Percentiles rank a stretch among this genome's conserved stretches.
phyloP scores from a whole-genome alignment of 2,329 filamentous ascomycete species.

The Trichoderma semiorbis region DNA sequence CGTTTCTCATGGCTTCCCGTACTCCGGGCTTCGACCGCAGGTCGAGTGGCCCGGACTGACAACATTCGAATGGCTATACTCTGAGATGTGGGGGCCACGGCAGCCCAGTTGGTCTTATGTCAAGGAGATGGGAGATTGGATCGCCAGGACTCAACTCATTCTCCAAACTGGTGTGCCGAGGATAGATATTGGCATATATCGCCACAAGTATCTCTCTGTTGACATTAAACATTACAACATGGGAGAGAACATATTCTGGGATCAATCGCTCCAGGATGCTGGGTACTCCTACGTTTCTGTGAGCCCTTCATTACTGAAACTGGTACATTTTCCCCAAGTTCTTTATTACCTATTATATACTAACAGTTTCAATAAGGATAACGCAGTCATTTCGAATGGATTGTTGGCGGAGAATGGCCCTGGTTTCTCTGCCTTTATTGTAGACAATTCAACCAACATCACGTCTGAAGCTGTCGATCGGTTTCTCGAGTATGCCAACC shows the following conservation, averaged over 20 bases:
- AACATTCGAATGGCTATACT: slow-evolving; percentile 4
- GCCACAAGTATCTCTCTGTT: slow-evolving; percentile 5
- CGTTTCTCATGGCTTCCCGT: neutral
- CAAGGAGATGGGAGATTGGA: slow-evolving; percentile 10
- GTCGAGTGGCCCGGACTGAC: slow-evolving; percentile 3
- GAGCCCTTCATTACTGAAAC: slow-evolving; percentile 3
- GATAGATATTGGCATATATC: slow-evolving; percentile 7
- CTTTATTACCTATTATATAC: neutral
- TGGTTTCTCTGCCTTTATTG: slow-evolving; percentile 1
- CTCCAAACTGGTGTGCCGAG: neutral
- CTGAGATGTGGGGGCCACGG: slow-evolving; percentile 2
- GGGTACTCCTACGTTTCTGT: slow-evolving; percentile 8
- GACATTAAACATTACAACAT: slow-evolving; percentile 3
- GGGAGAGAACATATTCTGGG: slow-evolving; percentile 1
- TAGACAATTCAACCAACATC: slow-evolving; percentile 3
- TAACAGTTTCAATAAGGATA: neutral
- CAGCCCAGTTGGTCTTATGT: slow-evolving; percentile 4
- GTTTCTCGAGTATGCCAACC: neutral
- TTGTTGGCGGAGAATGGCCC: neutral
- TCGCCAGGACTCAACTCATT: neutral
- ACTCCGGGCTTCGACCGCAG: slow-evolving; percentile 1
- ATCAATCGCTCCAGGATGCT: neutral
- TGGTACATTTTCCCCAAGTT: neutral
- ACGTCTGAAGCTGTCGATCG: neutral
- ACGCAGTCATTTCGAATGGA: neutral